A percentile compares a stretch with the other conserved stretches of the same genome.
These are phyloP conservation scores for Paramecium tetraurelia DNA, from an alignment of 73 alveolate species.

Conservation along the genomic window DNA sequence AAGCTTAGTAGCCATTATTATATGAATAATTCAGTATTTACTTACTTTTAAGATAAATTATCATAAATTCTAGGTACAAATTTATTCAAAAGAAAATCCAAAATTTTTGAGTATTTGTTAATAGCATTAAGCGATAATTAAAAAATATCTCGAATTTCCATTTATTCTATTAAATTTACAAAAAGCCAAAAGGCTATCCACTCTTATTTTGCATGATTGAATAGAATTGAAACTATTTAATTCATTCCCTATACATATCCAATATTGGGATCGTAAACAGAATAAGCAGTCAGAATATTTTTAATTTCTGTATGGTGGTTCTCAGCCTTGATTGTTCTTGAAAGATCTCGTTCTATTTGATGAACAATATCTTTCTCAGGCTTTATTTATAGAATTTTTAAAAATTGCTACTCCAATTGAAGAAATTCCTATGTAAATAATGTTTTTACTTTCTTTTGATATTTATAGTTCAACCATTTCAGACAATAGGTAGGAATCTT, in stretches of 20 bases:
- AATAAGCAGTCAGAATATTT: neutral
- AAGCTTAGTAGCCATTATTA: constrained; percentile 23
- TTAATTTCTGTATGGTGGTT: neutral
- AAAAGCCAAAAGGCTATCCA: constrained; percentile 34
- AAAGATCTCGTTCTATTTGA: neutral
- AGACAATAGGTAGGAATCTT: neutral
- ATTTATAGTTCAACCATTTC: constrained; percentile 3
- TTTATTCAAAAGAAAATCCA: neutral
- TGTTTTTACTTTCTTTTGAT: neutral
- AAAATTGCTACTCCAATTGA: neutral
- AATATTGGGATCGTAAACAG: constrained; percentile 14
- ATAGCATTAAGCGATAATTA: neutral
- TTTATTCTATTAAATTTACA: neutral
- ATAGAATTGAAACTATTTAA: neutral
- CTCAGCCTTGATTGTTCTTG: neutral
- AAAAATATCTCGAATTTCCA: constrained; percentile 16
- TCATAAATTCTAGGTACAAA: neutral
- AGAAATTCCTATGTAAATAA: neutral
- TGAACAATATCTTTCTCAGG: neutral
- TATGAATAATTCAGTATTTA: neutral
- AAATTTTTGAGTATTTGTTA: neutral
- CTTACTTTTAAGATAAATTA: neutral
- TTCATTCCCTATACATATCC: constrained; percentile 39
- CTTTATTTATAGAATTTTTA: neutral
- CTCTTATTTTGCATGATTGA: constrained; percentile 23